phyloP scores from a whole-genome alignment of 1,139 yeast species.

The Kodamaea fungicola region DNA sequence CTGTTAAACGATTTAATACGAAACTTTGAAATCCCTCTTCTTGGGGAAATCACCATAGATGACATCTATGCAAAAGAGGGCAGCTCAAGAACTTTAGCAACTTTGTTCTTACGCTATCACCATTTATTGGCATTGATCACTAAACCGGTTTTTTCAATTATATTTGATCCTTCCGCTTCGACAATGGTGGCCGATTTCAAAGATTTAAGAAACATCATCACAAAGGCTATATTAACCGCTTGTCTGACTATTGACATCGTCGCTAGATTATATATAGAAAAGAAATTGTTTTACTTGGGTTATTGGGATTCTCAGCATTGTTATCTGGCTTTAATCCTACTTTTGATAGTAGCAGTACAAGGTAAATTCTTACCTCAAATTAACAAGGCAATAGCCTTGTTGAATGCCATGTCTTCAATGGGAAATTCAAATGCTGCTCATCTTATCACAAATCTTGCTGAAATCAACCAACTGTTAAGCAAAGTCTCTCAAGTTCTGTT shows the following conservation, averaged over 20 bases:
- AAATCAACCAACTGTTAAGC: constrained; percentile 7
- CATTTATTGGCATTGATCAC: constrained; percentile 43
- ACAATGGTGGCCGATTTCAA: constrained; percentile 24
- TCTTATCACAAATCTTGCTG: constrained; percentile 7
- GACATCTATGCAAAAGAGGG: constrained; percentile 16
- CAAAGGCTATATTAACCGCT: constrained; percentile 39
- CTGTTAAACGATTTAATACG: constrained; percentile 27
- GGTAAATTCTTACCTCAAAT: constrained; percentile 28
- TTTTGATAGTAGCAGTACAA: constrained; percentile 36
- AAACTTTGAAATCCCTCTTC: constrained; percentile 31
- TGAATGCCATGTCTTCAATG: constrained; percentile 36
- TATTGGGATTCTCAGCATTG: constrained; percentile 54
- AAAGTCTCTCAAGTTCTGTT: constrained; percentile 6
- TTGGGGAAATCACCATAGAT: constrained; percentile 21
- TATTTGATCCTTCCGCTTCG: constrained; percentile 31
- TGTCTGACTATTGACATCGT: constrained; percentile 39
- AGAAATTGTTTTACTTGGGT: constrained; percentile 42
- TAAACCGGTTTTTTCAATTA: constrained; percentile 42
- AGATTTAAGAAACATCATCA: constrained; percentile 32
- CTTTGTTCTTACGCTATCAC: constrained; percentile 44
- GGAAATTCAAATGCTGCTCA: constrained; percentile 42
- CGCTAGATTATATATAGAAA: constrained; percentile 30
- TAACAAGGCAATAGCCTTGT: constrained; percentile 30
- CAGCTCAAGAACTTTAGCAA: constrained; percentile 28
- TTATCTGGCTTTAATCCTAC: constrained; percentile 40